Conservation (phyloP, 805 yeast genomes). For the Geotrichum ghanense region DNA sequence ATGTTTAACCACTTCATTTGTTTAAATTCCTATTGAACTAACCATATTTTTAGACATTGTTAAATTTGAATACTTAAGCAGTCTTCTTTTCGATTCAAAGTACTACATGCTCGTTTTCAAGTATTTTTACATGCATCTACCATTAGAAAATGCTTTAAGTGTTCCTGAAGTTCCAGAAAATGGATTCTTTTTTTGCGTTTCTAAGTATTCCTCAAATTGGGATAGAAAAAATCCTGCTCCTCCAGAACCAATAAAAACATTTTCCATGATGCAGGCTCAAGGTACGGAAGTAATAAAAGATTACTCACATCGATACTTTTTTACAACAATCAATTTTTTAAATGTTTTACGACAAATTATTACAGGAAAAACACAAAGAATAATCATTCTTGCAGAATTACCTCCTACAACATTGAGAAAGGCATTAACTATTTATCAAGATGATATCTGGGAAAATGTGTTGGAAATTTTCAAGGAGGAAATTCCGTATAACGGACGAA, state of each 20-base stretch:
- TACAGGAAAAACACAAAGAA: slow-evolving; percentile 62
- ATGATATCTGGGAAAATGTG: slow-evolving; percentile 53
- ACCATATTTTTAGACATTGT: slow-evolving; percentile 43
- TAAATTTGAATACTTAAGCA: slow-evolving; percentile 64
- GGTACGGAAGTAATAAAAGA: slow-evolving; percentile 4
- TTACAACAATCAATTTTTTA: slow-evolving; percentile 35
- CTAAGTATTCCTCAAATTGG: slow-evolving; percentile 9
- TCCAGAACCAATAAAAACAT: not conserved
- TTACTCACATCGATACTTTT: slow-evolving; percentile 18
- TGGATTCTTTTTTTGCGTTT: slow-evolving; percentile 17
- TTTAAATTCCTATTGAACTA: not conserved
- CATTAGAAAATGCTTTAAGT: slow-evolving; percentile 12
- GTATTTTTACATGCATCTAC: slow-evolving; percentile 19
- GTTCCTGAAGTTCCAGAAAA: slow-evolving; percentile 16
- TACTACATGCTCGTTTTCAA: slow-evolving; percentile 32
- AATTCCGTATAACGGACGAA: slow-evolving; percentile 83
- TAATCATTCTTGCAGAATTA: slow-evolving; percentile 44
- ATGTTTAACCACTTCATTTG: not conserved
- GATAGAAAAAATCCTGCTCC: slow-evolving; percentile 2
- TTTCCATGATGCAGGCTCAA: slow-evolving; percentile 1
- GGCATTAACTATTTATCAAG: slow-evolving; percentile 48
- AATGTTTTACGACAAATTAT: slow-evolving; percentile 46
- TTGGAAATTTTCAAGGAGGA: slow-evolving; percentile 65
- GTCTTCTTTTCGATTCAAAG: slow-evolving; percentile 64
- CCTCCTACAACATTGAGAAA: slow-evolving; percentile 54